Evolutionary conservation across 2,329 filamentous ascomycete species (phyloP).

Genomic region (Epichloe hybrida): DNA sequence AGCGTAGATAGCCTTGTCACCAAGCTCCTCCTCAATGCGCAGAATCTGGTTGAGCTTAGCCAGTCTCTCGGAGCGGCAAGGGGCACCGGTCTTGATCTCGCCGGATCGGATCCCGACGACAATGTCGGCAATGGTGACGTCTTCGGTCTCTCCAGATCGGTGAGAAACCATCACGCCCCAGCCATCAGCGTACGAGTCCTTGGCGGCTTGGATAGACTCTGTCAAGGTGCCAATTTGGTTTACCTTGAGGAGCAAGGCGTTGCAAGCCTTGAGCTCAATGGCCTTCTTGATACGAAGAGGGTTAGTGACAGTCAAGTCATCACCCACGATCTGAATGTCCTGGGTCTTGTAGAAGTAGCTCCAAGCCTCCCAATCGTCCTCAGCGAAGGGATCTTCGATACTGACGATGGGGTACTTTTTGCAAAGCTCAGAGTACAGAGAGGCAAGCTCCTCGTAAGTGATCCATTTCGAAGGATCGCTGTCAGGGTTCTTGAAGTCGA

Average conservation of each 20-base stretch:
- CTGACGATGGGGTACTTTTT: slow-evolving; percentile 97
- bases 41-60: slow-evolving; percentile 99
- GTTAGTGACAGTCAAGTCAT: slow-evolving; percentile 99
- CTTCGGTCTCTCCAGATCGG: slow-evolving; percentile 97
- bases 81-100: slow-evolving; percentile 98
- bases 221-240: slow-evolving; percentile 99
- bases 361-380: slow-evolving; percentile 99
- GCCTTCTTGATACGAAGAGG: slow-evolving; percentile 98
- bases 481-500: slow-evolving; percentile 99
- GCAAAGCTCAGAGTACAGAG: slow-evolving; percentile 73
- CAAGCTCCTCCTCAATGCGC: slow-evolving; percentile 98
- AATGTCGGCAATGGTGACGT: slow-evolving; percentile 98
- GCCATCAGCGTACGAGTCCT: slow-evolving; percentile 88
- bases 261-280: slow-evolving; percentile 97
- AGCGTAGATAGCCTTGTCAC: slow-evolving; percentile 80
- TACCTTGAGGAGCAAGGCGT: slow-evolving; percentile 96
- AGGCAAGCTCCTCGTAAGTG: slow-evolving; percentile 93
- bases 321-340: slow-evolving; percentile 95
- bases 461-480: slow-evolving; percentile 95
- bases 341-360: slow-evolving; percentile 99
- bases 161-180: slow-evolving; percentile 99
- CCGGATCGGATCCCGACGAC: slow-evolving; percentile 91
- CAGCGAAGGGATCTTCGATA: slow-evolving; percentile 98
- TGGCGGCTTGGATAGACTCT: slow-evolving; percentile 97
- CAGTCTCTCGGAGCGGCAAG: slow-evolving; percentile 90